phyloP scores from a whole-genome alignment of 345 rosid genomes.

The Garcia nutans region DNA sequence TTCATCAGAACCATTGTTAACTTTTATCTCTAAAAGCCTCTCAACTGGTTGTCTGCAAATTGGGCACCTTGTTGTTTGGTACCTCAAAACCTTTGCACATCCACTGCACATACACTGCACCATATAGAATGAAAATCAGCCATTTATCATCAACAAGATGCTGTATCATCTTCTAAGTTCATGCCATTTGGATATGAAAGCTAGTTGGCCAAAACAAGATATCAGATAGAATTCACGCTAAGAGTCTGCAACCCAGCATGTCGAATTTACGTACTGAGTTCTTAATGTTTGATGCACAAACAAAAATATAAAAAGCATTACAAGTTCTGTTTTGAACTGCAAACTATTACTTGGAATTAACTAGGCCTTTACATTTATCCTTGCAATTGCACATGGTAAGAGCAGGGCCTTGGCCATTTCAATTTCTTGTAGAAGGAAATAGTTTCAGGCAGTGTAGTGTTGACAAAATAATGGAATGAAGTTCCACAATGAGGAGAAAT shows the following conservation, averaged over 20 bases:
- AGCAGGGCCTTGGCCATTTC: not conserved
- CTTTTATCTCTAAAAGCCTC: conserved; percentile 89
- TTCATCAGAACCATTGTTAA: conserved; percentile 50
- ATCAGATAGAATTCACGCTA: not conserved
- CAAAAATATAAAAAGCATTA: not conserved
- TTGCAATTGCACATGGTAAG: not conserved
- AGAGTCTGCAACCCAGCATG: not conserved
- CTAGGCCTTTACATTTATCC: too few relatives aligned
- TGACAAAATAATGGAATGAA: not conserved
- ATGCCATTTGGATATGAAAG: too few relatives aligned
- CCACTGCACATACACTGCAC: conserved; percentile 97
- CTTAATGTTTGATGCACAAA: not conserved
- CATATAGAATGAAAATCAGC: not conserved
- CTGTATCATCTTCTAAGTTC: not conserved
- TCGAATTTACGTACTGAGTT: not conserved
- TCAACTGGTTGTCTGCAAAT: conserved; percentile 95
- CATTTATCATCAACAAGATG: conserved; percentile 4
- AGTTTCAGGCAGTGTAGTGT: conserved; percentile 1
- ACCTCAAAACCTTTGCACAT: conserved; percentile 90
- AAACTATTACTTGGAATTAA: not conserved
- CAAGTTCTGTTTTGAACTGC: not conserved
- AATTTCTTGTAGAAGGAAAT: not conserved
- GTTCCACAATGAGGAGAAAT: not conserved
- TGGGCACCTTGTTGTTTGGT: conserved; percentile 84
- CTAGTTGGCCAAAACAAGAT: not conserved